Evolutionary conservation across 768 basidiomycete species (phyloP).

Genomic region (Lactarius deliciosus): DNA sequence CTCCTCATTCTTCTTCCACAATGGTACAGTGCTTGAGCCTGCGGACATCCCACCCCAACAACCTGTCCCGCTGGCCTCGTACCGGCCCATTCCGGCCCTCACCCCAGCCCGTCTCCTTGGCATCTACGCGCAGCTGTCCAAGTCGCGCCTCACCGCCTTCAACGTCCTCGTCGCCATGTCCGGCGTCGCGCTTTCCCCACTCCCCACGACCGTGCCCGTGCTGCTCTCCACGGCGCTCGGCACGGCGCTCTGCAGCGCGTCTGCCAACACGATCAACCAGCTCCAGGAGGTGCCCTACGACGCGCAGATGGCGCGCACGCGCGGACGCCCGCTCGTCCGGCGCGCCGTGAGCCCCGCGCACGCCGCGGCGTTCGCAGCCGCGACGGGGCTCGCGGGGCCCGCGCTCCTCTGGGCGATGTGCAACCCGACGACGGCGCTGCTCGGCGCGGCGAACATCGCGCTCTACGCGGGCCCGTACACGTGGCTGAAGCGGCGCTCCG

Average conservation of each 20-base stretch:
- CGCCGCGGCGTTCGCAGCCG: conserved; percentile 73
- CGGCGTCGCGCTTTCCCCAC: conserved; percentile 88
- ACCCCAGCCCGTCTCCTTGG: conserved; percentile 54
- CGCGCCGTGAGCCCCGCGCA: conserved; percentile 83
- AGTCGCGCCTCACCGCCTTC: conserved; percentile 77
- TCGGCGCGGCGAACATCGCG: conserved; percentile 81
- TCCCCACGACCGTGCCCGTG: conserved; percentile 79
- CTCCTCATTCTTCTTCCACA: conserved; percentile 24
- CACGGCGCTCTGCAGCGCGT: conserved; percentile 86
- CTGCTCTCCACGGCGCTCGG: conserved; percentile 86
- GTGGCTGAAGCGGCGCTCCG: conserved; percentile 79
- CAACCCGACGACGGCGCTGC: conserved; percentile 79
- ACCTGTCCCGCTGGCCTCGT: conserved; percentile 29
- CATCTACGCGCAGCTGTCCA: conserved; percentile 80
- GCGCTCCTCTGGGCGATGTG: conserved; percentile 76
- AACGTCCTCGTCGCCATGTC: conserved; percentile 89
- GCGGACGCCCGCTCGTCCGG: conserved; percentile 82
- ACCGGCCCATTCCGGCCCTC: conserved; percentile 37
- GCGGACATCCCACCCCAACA: conserved; percentile 8
- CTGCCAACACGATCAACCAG: conserved; percentile 94
- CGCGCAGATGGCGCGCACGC: conserved; percentile 93
- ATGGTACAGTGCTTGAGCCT: background rate
- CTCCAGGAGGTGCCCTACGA: conserved; percentile 94
- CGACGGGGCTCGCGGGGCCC: conserved; percentile 78
- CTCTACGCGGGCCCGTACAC: conserved; percentile 94